These are phyloP conservation scores for Caloboletus inedulis DNA, from an alignment of 1,284 basidiomycete genomes.

Conservation along the genomic window DNA sequence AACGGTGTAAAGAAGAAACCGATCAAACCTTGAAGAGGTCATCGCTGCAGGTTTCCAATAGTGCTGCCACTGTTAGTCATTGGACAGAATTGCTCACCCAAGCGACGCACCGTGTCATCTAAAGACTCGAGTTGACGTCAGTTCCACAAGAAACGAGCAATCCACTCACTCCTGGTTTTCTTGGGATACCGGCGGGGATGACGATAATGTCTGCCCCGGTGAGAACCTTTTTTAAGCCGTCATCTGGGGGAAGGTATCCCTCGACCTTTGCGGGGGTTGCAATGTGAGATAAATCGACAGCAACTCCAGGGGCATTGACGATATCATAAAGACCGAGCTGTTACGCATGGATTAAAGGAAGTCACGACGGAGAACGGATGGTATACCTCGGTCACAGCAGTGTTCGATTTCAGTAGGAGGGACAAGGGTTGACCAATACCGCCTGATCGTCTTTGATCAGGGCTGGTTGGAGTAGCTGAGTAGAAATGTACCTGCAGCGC, in stretches of 20 bases:
- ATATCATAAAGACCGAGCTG: slow-evolving; percentile 94
- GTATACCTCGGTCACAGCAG: slow-evolving; percentile 71
- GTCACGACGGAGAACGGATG: background rate
- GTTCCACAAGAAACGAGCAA: slow-evolving; percentile 8
- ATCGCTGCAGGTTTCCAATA: slow-evolving; percentile 51
- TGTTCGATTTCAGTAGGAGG: slow-evolving; percentile 85
- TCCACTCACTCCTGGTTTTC: slow-evolving; percentile 84
- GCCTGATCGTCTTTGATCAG: slow-evolving; percentile 41
- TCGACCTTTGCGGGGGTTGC: slow-evolving; percentile 74
- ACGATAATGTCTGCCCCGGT: slow-evolving; percentile 87
- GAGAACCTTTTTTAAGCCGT: slow-evolving; percentile 82
- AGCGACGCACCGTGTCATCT: slow-evolving; percentile 74
- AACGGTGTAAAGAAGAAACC: background rate
- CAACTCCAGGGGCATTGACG: slow-evolving; percentile 94
- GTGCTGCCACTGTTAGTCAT: slow-evolving; percentile 23
- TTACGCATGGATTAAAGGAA: background rate
- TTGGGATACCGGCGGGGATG: slow-evolving; percentile 96
- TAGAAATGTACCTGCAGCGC: slow-evolving; percentile 70
- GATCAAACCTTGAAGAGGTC: slow-evolving; percentile 84
- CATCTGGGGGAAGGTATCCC: slow-evolving; percentile 71
- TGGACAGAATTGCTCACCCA: slow-evolving; percentile 1
- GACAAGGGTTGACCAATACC: slow-evolving; percentile 93
- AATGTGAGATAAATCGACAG: slow-evolving; percentile 92
- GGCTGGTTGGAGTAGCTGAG: background rate
- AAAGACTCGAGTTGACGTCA: background rate